A percentile compares a stretch with the other conserved stretches of the same genome.
Evolutionary conservation across 106 monocot genomes (phyloP).

Genomic region (Triglochin maritima): DNA sequence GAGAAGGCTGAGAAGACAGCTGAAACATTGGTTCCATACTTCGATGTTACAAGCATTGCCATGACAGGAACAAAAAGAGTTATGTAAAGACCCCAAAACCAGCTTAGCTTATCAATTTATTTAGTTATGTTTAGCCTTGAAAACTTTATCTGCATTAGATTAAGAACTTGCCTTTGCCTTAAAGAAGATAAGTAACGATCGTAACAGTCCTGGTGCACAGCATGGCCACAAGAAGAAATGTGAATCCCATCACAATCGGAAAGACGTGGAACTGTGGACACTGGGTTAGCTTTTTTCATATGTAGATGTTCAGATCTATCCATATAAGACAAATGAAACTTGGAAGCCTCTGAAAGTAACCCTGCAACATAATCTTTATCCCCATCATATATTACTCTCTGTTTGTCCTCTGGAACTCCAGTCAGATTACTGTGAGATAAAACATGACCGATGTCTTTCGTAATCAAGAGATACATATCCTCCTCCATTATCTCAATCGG

Average conservation of each 20-base stretch:
- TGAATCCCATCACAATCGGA: slow-evolving; percentile 83
- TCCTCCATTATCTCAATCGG: slow-evolving; percentile 51
- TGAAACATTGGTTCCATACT: too few species aligned
- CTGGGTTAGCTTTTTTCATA: slow-evolving; percentile 4
- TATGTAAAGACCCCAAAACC: too few species aligned
- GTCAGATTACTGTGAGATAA: slow-evolving; percentile 10
- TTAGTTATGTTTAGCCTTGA: too few species aligned
- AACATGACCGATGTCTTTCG: slow-evolving; percentile 18
- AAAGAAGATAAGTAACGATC: slow-evolving; percentile 72
- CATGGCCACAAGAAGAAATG: slow-evolving; percentile 93
- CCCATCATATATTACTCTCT: slow-evolving; percentile 16
- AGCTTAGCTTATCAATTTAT: too few species aligned
- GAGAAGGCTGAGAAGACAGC: too few species aligned
- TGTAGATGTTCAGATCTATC: neutral
- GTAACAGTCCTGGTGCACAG: slow-evolving; percentile 86
- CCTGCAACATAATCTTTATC: slow-evolving; percentile 11
- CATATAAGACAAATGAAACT: slow-evolving; percentile 12
- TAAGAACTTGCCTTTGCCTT: slow-evolving; percentile 56
- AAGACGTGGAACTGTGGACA: slow-evolving; percentile 13
- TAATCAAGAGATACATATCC: slow-evolving; percentile 38
- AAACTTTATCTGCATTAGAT: too few species aligned
- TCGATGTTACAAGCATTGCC: too few species aligned
- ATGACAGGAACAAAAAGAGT: too few species aligned
- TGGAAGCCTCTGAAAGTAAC: slow-evolving; percentile 19
- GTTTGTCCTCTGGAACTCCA: slow-evolving; percentile 12